These are phyloP conservation scores for Marsdenia floribunda DNA, from an alignment of 257 asterid species.

Conservation along the genomic window DNA sequence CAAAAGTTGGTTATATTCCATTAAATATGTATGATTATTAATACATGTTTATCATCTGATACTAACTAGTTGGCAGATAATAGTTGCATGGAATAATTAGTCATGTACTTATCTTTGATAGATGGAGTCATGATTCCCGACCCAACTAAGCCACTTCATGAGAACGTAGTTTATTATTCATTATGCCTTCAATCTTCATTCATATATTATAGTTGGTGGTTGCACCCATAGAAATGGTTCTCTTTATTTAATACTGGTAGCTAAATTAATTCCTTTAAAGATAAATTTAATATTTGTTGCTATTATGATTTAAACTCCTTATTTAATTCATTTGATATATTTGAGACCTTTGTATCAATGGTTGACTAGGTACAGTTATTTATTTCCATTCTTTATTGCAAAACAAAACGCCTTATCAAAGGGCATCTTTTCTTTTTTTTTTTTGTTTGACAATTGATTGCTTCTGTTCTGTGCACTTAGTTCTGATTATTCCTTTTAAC, in stretches of 20 bases:
- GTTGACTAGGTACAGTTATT: background rate
- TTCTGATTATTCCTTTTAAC: background rate
- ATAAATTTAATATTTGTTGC: no score
- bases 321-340: no score
- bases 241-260: background rate
- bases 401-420: background rate
- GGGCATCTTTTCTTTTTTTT: background rate
- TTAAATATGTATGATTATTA: no score
- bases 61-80: no score
- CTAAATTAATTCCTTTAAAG: no score
- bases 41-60: no score
- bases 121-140: background rate
- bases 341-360: no score
- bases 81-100: no score
- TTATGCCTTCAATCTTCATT: background rate
- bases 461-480: background rate
- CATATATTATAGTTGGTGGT: background rate
- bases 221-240: background rate
- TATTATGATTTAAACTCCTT: no score
- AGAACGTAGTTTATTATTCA: background rate
- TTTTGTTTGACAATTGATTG: background rate
- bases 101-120: no score
- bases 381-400: background rate
- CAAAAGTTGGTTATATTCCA: no score
- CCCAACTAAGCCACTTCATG: background rate